Percentiles rank a stretch among this genome's conserved stretches.
These are phyloP conservation scores for Xylaria sp. DNA, from an alignment of 2,329 filamentous ascomycete species.

Conservation along the genomic window DNA sequence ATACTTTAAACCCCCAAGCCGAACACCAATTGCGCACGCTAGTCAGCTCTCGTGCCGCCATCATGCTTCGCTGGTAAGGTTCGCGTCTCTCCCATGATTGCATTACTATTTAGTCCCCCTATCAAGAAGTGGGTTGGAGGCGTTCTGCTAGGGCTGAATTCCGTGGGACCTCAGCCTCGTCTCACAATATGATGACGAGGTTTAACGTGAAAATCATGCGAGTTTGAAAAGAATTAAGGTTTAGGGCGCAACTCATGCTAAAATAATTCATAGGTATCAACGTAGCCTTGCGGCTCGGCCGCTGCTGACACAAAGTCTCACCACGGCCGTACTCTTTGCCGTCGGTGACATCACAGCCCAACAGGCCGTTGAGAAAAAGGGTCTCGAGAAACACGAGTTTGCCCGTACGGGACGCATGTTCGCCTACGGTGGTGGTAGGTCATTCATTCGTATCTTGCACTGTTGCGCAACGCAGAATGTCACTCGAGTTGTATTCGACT, in stretches of 20 bases:
- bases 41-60: slow-evolving; percentile 33
- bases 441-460: slow-evolving; percentile 1
- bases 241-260: not conserved
- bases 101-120: not conserved
- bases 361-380: slow-evolving; percentile 86
- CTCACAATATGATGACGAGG: not conserved
- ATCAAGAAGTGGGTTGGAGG: not conserved
- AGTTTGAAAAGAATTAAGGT: not conserved
- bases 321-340: slow-evolving; percentile 90
- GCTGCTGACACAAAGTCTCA: slow-evolving; percentile 88
- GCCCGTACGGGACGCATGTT: slow-evolving; percentile 81
- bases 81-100: not conserved
- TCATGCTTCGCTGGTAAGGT: slow-evolving; percentile 49
- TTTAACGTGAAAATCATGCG: not conserved
- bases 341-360: slow-evolving; percentile 92
- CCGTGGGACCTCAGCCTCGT: slow-evolving; percentile 3
- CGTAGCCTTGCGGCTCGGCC: slow-evolving; percentile 81
- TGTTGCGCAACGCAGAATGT: not conserved
- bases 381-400: slow-evolving; percentile 78
- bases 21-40: slow-evolving; percentile 28
- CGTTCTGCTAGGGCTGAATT: not conserved
- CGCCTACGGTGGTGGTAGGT: slow-evolving; percentile 78
- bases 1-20: slow-evolving; percentile 28
- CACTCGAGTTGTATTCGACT: not conserved
- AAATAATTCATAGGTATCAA: slow-evolving; percentile 75